Percentiles rank a stretch among this genome's conserved stretches.
phyloP scores from a whole-genome alignment of 352 stramenopile species.

The Phytophthora nicotianae region DNA sequence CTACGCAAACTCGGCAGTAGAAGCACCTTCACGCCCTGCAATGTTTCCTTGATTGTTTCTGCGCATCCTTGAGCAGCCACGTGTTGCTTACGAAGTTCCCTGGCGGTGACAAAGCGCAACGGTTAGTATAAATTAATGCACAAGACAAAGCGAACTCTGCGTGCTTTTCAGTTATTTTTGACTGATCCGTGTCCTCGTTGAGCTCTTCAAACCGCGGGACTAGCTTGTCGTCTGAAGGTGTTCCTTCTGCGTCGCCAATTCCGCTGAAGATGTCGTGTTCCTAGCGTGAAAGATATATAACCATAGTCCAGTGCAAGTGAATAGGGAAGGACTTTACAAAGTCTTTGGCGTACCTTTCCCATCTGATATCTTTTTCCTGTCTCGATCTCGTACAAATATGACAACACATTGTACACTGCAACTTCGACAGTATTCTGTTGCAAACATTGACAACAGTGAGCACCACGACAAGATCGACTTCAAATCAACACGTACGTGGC shows the following conservation, averaged over 20 bases:
- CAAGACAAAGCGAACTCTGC: not conserved
- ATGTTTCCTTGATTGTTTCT: slow-evolving; percentile 51
- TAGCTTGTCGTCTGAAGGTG: slow-evolving; percentile 13
- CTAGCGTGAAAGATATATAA: slow-evolving; percentile 15
- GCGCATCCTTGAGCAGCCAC: slow-evolving; percentile 37
- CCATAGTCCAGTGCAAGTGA: not conserved
- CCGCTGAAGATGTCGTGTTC: slow-evolving; percentile 88
- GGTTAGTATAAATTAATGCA: slow-evolving; percentile 1
- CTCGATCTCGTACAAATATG: slow-evolving; percentile 91
- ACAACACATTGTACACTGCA: slow-evolving; percentile 92
- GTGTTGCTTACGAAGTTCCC: slow-evolving; percentile 34
- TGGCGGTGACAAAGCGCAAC: slow-evolving; percentile 8
- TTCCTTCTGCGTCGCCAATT: slow-evolving; percentile 61
- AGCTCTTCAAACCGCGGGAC: slow-evolving; percentile 38
- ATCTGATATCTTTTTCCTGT: slow-evolving; percentile 87
- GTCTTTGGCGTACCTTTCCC: slow-evolving; percentile 55
- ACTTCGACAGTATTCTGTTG: slow-evolving; percentile 91
- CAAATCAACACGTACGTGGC: slow-evolving; percentile 66
- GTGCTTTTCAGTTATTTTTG: slow-evolving; percentile 24
- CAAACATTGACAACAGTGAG: not conserved
- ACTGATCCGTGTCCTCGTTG: slow-evolving; percentile 24
- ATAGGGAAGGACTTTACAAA: not conserved
- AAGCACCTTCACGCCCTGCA: slow-evolving; percentile 70
- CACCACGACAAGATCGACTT: not conserved
- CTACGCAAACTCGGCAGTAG: not conserved